Evolutionary conservation across 441 rosid species (phyloP).

Genomic region (California macrophylla): DNA sequence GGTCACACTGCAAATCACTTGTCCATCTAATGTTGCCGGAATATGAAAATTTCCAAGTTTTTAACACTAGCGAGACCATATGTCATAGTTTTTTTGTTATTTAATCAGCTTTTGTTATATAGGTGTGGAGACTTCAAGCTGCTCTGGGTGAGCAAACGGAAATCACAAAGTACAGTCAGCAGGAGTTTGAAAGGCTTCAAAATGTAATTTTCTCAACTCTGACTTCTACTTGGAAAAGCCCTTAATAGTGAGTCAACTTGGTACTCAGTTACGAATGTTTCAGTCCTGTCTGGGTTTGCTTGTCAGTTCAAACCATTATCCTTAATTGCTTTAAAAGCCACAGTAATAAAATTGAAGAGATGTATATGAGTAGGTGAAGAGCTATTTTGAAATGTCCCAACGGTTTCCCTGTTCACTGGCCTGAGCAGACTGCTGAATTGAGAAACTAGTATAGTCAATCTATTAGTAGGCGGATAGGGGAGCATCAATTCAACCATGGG

Average conservation of each 20-base stretch:
- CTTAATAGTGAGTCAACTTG: too few species aligned
- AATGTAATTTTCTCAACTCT: slow-evolving; percentile 39
- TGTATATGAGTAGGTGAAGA: not conserved
- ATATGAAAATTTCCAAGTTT: not conserved
- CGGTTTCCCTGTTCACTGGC: not conserved
- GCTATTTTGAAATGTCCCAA: not conserved
- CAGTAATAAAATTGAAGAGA: not conserved
- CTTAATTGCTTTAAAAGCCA: not conserved
- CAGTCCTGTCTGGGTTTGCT: not conserved
- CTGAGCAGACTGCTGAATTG: not conserved
- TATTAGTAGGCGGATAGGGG: too few species aligned
- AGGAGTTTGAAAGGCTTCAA: slow-evolving; percentile 89
- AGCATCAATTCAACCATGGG: too few species aligned
- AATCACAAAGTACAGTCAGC: slow-evolving; percentile 79
- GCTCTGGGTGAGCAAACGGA: slow-evolving; percentile 95
- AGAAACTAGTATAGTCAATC: too few species aligned
- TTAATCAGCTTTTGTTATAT: slow-evolving; percentile 12
- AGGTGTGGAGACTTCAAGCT: slow-evolving; percentile 99
- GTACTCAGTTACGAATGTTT: not conserved
- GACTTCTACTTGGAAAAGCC: too few species aligned
- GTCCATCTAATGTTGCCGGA: not conserved
- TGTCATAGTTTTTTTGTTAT: not conserved
- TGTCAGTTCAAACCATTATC: not conserved
- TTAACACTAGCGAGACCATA: not conserved
- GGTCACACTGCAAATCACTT: not conserved